phyloP scores from a whole-genome alignment of 1,284 basidiomycete genomes.

The Leccinum cinnamomeum region DNA sequence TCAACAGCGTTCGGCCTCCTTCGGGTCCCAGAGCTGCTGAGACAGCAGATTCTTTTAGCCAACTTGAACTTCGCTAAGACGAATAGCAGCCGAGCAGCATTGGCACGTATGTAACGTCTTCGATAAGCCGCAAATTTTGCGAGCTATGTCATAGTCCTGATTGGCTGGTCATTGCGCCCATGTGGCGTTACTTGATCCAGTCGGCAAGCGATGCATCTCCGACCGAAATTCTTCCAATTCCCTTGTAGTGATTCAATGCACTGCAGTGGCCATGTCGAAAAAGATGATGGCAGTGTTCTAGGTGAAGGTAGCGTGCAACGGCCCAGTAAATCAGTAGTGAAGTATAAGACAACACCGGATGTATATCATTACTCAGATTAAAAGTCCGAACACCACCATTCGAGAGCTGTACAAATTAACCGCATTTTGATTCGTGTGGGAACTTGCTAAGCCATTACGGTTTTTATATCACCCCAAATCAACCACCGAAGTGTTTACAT shows the following conservation, averaged over 20 bases:
- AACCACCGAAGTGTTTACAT: conserved; percentile 11
- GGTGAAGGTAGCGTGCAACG: not conserved
- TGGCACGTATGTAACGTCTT: not conserved
- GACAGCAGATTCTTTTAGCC: not conserved
- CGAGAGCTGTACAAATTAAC: not conserved
- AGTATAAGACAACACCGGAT: not conserved
- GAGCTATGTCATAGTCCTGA: not conserved
- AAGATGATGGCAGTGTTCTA: not conserved
- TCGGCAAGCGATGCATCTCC: not conserved
- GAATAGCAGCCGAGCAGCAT: not conserved
- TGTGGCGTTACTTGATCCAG: not conserved
- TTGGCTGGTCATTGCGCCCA: not conserved
- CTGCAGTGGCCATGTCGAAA: not conserved
- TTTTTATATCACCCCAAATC: conserved; percentile 28
- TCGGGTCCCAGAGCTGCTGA: too few relatives aligned
- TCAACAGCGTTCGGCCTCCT: too few relatives aligned
- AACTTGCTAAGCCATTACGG: conserved; percentile 15
- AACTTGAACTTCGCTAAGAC: not conserved
- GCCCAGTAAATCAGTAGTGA: not conserved
- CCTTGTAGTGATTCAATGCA: not conserved
- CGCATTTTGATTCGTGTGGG: conserved; percentile 27
- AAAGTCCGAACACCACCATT: not conserved
- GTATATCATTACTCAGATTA: not conserved
- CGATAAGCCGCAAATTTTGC: not conserved
- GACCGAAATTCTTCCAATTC: not conserved